Conservation (phyloP, 1,284 basidiomycete genomes). For the Taiwanofungus camphoratus region DNA sequence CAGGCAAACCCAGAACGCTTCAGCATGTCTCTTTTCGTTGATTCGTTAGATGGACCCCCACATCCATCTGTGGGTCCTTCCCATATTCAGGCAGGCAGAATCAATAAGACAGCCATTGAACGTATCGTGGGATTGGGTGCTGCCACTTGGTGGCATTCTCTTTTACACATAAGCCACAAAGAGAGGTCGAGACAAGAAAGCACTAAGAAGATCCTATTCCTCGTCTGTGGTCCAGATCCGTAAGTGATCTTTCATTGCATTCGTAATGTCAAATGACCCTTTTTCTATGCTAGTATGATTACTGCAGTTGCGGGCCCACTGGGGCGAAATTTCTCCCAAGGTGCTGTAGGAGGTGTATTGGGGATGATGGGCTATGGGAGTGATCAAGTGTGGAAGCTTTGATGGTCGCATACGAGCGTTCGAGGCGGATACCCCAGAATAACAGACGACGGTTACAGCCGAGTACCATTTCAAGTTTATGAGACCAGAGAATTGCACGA, state of each 20-base stretch:
- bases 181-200: slow-evolving; percentile 15
- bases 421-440: not conserved
- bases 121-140: slow-evolving; percentile 30
- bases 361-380: slow-evolving; percentile 56
- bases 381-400: slow-evolving; percentile 69
- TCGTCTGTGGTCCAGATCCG: slow-evolving; percentile 78
- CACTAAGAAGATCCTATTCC: slow-evolving; percentile 45
- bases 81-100: slow-evolving; percentile 42
- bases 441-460: not conserved
- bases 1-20: slow-evolving; percentile 47
- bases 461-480: not conserved
- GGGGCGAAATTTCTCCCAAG: slow-evolving; percentile 71
- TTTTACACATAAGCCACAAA: slow-evolving; percentile 27
- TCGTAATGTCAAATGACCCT: slow-evolving; percentile 4
- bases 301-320: slow-evolving; percentile 68
- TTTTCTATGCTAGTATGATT: slow-evolving; percentile 54
- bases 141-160: slow-evolving; percentile 40
- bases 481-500: too few species aligned
- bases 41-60: slow-evolving; percentile 35
- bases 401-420: slow-evolving; percentile 1
- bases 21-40: slow-evolving; percentile 55
- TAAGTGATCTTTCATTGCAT: slow-evolving; percentile 32
- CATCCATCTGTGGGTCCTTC: slow-evolving; percentile 17
- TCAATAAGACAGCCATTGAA: slow-evolving; percentile 44
- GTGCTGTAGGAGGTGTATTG: slow-evolving; percentile 62